Conservation (phyloP, 1,284 basidiomycete species). For the Malassezia vespertilionis region DNA sequence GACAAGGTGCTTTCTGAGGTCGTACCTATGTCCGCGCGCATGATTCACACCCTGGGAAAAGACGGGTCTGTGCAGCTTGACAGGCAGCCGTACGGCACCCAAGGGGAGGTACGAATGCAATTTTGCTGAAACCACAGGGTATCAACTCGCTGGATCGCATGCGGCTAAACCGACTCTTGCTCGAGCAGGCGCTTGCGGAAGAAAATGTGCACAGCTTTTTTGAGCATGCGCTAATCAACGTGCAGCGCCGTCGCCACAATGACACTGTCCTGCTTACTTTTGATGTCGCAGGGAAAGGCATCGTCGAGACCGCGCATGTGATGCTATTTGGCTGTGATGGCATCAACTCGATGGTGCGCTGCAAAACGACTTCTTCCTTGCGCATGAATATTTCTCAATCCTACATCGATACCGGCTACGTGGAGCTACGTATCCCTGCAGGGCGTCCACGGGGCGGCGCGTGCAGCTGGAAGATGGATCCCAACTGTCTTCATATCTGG, state of each 20-base stretch:
- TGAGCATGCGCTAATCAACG: conserved; percentile 62
- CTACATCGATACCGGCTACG: conserved; percentile 88
- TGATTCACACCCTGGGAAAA: conserved; percentile 66
- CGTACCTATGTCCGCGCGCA: conserved; percentile 87
- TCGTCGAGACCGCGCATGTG: conserved; percentile 14
- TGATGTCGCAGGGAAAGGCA: neutral
- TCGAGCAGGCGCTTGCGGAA: conserved; percentile 59
- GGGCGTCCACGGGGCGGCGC: conserved; percentile 21
- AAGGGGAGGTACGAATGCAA: conserved; percentile 56
- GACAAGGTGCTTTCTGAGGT: conserved; percentile 62
- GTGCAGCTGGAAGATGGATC: conserved; percentile 66
- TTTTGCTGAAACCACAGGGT: conserved; percentile 46
- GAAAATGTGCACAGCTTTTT: conserved; percentile 64
- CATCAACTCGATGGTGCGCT: conserved; percentile 22
- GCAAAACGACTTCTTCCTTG: conserved; percentile 52
- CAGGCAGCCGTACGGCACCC: conserved; percentile 67
- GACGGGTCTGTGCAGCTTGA: conserved; percentile 22
- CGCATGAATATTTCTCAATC: conserved; percentile 75
- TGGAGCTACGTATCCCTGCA: conserved; percentile 82
- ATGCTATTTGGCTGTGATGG: conserved; percentile 33
- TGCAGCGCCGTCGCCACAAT: conserved; percentile 59
- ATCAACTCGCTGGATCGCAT: conserved; percentile 87
- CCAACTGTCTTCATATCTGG: conserved; percentile 96
- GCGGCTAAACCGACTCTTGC: conserved; percentile 72
- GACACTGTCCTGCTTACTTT: conserved; percentile 22